Evolutionary conservation across 2,329 filamentous ascomycete species (phyloP), one percentile per base, ranked within the genome.

Genomic region (Stagonosporopsis cucurbitacearum): DNA sequence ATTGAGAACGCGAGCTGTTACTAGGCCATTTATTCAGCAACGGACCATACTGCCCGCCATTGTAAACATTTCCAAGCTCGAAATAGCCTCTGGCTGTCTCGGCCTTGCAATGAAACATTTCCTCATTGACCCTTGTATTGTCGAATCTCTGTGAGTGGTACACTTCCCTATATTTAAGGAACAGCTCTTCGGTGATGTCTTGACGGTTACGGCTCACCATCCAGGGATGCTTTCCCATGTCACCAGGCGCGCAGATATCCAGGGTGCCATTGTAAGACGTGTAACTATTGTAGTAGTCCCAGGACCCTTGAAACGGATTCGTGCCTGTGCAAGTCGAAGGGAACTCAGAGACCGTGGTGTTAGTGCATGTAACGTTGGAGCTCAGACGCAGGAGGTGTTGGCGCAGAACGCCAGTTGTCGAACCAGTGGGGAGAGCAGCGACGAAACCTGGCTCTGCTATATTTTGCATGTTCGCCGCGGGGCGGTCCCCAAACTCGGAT

Each of bases 11-110:
- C 2, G 25, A 8, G 4, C 26, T 26, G 15, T 9, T 3, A n/a
- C 22, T 26, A 8, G 50, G 36, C 62, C 62, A 63, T 12, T 49
- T 37, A 4, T 60, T 35, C 30, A 63, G 35, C 11, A 64, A 33
- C 1, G 47, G 47, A 8, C 59, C 50, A 23, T 51, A 47, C 11
- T 19, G 26, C 3, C 30, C 25, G 15, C 46, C 49, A 32, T 49
- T 61, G 2, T 50, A 36, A 11, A 25, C 28, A 20, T 63, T 63
- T 3, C 60, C 58, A 3, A 65, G 40, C 23, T 63, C 62, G n/a
- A 65, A 65, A 22, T 61, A 65, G 2, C 60, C 60, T n/a, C 62
- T 53, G 3, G 58, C 57, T 1, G 62, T 63, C 15, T 41, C 40
- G 9, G 47, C 42, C 20, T 46, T 45, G 43, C 62, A 65, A 11